Percentiles rank a stretch among this genome's conserved stretches.
phyloP scores from a whole-genome alignment of 345 rosid genomes.

The Geranium brycei region DNA sequence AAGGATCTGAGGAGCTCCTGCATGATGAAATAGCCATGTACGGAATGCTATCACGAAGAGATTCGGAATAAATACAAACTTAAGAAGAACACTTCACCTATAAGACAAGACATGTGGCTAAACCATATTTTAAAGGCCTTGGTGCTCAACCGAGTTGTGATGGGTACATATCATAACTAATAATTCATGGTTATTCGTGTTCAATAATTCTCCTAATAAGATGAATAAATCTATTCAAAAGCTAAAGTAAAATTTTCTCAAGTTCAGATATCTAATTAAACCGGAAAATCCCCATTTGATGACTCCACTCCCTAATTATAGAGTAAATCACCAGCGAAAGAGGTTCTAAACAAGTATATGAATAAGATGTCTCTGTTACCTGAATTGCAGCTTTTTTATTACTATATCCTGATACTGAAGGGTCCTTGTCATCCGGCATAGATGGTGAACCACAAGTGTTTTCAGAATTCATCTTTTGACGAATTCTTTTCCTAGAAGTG shows the following conservation, averaged over 20 bases:
- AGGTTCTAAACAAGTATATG: background rate
- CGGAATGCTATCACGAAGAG: background rate
- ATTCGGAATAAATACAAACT: background rate
- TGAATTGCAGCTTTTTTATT: conserved; percentile 33
- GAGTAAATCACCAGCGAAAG: background rate
- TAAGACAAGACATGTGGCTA: too few species aligned
- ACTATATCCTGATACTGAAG: conserved; percentile 18
- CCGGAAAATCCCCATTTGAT: background rate
- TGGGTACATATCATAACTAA: background rate
- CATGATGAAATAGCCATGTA: conserved; percentile 10
- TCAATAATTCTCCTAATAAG: background rate
- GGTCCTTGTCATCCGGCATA: conserved; percentile 8
- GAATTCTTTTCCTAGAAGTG: conserved; percentile 15
- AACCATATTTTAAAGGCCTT: too few species aligned
- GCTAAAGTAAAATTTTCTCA: background rate
- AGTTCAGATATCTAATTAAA: too few species aligned
- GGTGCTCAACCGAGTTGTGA: too few species aligned
- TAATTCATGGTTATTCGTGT: background rate
- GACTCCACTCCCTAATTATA: background rate
- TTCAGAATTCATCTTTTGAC: conserved; percentile 14
- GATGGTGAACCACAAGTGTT: conserved; percentile 11
- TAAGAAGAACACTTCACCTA: too few species aligned
- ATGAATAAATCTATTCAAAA: too few species aligned
- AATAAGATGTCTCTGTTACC: conserved; percentile 31
- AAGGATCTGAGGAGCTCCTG: conserved; percentile 53